Base-by-base conservation (phyloP, 805 yeast genomes). In the Ogataea pignaliae region DNA sequence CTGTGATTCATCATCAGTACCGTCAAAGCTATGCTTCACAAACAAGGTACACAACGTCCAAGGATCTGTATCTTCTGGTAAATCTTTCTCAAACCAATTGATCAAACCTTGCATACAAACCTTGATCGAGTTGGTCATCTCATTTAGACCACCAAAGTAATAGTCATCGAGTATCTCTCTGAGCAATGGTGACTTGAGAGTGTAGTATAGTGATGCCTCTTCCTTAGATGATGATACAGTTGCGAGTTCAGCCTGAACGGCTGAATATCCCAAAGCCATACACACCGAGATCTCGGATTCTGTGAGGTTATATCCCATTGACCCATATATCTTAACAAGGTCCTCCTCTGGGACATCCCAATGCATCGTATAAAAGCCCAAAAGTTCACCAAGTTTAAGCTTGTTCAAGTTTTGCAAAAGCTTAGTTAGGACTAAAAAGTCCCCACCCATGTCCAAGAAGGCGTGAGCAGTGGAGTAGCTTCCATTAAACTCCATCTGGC, bases 391-490 rank as follows among this genome's bases (percentile, higher is more conserved):
- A 3, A 42, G 18, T 14, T 46, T 39, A 0, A 37, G 39, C 7
- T 35, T 17, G 4, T 56, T 48, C 5, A 62, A 48, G 39, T 67
- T 60, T 16, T 55, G 48, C 11, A 68, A 52, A 42, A 73, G 57
- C 37, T 70, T 68, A 13, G 69, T 50, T 48, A 82, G 51, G 6
- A 69, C 55, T 9, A 83, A 53, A 55, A 82, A 72, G 54, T 83
- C 89, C 2, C 85, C 88, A 21, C 83, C 83, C 0, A 81, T 69
- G 52, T 83, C 88, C 13, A 81, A 54, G 37, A 67, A 76, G 3
- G 63, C 49, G 51, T 83, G 88, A 0, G 87, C 86, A 2, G 56
- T 51, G 2, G 65, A 60, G 13, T 56, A 52, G 46, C 74, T 71
- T 0, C 80, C 83, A 43, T 63, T 69, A 54, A 81, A 83, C 46